phyloP scores from a whole-genome alignment of 257 asterid species.

The Solanum chmielewskii region DNA sequence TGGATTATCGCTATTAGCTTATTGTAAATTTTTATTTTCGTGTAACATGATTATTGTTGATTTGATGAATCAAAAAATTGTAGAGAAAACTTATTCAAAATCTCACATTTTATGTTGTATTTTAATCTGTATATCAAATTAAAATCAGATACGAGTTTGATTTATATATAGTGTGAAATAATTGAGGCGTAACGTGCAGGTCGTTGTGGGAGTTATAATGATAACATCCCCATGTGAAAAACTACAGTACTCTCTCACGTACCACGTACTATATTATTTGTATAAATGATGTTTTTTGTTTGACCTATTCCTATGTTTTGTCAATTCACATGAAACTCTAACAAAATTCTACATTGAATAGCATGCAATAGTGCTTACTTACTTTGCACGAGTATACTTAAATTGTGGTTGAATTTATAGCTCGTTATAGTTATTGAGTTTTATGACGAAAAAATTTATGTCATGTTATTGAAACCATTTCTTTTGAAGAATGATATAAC shows the following conservation, averaged over 20 bases:
- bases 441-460: too few species aligned
- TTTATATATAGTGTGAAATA: background rate
- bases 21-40: background rate
- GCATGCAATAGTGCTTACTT: background rate
- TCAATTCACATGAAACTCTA: background rate
- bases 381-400: background rate
- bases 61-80: slow-evolving; percentile 14
- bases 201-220: slow-evolving; percentile 22
- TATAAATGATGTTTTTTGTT: background rate
- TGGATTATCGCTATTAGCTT: background rate
- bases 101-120: rapidly evolving
- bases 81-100: background rate
- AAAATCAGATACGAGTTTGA: background rate
- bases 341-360: background rate
- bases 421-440: background rate
- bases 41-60: background rate
- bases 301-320: background rate
- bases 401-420: background rate
- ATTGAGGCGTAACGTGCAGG: slow-evolving; percentile 25
- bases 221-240: slow-evolving; percentile 21
- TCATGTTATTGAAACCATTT: too few species aligned
- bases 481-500: too few species aligned
- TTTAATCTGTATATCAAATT: too few species aligned
- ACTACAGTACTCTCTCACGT: background rate
- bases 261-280: background rate